Base-by-base conservation (phyloP, 352 stramenopile genomes). In the Globisporangium apiculatum region DNA sequence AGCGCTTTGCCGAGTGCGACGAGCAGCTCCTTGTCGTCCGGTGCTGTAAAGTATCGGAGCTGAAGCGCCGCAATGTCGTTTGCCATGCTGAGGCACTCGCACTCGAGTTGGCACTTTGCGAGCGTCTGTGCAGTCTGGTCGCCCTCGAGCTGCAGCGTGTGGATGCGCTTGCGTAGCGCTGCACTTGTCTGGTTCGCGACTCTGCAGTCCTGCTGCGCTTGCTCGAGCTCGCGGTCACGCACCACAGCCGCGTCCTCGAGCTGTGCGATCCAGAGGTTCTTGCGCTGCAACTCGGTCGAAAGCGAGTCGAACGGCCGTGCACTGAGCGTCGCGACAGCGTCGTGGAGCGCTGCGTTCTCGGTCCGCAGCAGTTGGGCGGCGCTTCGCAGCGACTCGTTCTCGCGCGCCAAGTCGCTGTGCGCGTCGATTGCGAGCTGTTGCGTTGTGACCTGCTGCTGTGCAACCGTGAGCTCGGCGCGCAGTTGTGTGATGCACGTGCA, bases 311-410 rank as follows among this genome's bases (percentile, higher is more conserved):
- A 83, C 9, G 80, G 80, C 7, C 75, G 65, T 8, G 74, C 75
- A 36, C 67, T 86, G 7, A 90, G 65, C 15, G 67, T 65, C 10
- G 66, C 51, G 8, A 88, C 54, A 1, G 71, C 59, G 9, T 83
- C 70, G 57, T 84, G 77, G 36, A 90, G 62, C 47, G 66, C 74
- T 0, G 62, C 6, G 42, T 84, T 88, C 48, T 90, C 79, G n/a
- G 65, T 83, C 1, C 70, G 66, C 6, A 90, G 56, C 5, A 81
- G 52, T 38, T 82, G 75, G 15, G 79, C 38, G 36, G 87, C 79
- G 46, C 73, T 74, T 7, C 71, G 61, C 9, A 87, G 41, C 11
- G 73, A 55, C 8, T 71, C 59, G 10, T 83, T 42, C 36, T 72
- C 55, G 10, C 51, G 57, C 2, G 52, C 69, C 15, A 72, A 57